Base-by-base conservation (phyloP, 169 alveolate species). In the Cyclospora cayetanensis region DNA sequence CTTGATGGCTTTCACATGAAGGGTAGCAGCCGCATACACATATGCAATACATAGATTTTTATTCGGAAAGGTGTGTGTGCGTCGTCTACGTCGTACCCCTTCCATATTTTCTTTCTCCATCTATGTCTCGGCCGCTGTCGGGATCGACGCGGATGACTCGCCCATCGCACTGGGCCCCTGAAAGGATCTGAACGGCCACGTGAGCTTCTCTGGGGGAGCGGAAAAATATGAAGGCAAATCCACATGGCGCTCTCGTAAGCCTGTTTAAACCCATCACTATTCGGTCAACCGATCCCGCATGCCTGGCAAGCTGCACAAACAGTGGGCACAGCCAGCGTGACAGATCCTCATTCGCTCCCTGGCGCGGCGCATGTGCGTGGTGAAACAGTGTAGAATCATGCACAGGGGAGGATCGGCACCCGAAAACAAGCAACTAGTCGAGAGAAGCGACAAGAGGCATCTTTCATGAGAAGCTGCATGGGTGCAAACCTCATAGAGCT, bases 221-320 rank as follows among this genome's bases (percentile, higher is more conserved):
- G 90, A 93, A 97, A 94, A 96, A 97, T 5, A 98, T 97, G 93
- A 98, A 98, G 82, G 98, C 97, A 90, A 98, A 98, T 4, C 99
- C 99, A 88, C 99, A 97, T 25, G 98, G 98, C 35, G 96, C 95
- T 55, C 94, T 93, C 50, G 96, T 95, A 20, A 94, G 94, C 72
- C 95, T 92, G 90, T 97, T 97, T 41, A 97, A 94, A 25, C 99
- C 99, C 99, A 98, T 97, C 50, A 96, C 95, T 12, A 98, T 94
- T 50, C 96, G 93, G 85, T 95, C 96, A 37, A 98, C 96, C 77
- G 94, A 93, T 12, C 99, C 99, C 65, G 98, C 96, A 35, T 91
- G 89, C 53, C 96, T 90, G 79, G 94, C 97, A 96, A 53, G 95
- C 92, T 94, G 90, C 53, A n/a, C 25, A 25, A 25, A 4, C 22